Conservation (phyloP, 768 basidiomycete species). For the Mycena galericulata region DNA sequence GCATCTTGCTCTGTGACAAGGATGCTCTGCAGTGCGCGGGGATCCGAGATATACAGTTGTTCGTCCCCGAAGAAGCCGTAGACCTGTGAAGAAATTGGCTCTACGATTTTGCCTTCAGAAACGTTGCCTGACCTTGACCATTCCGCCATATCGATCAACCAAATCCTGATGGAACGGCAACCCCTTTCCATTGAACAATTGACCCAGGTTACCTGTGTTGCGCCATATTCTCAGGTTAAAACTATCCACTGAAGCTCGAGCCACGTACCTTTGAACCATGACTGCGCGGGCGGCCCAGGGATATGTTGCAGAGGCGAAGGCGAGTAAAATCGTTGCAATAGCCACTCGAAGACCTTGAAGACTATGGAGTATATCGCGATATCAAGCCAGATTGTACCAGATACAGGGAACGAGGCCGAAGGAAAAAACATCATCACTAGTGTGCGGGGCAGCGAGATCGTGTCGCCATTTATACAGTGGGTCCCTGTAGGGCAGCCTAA, state of each 20-base stretch:
- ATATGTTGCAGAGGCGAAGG: not conserved
- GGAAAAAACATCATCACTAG: too few relatives aligned
- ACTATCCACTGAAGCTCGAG: not conserved
- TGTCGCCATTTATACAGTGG: too few relatives aligned
- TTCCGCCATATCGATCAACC: conserved; percentile 53
- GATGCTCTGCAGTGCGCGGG: conserved; percentile 60
- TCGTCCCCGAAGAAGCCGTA: conserved; percentile 49
- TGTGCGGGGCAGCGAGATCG: too few relatives aligned
- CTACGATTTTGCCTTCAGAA: conserved; percentile 52
- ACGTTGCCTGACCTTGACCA: conserved; percentile 59
- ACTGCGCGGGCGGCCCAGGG: not conserved
- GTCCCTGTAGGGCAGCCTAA: too few relatives aligned
- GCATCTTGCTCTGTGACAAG: conserved; percentile 60
- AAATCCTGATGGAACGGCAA: conserved; percentile 54
- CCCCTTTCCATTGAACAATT: conserved; percentile 58
- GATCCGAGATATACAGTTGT: conserved; percentile 63
- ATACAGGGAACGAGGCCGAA: too few relatives aligned
- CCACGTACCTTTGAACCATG: not conserved
- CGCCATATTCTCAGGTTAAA: not conserved
- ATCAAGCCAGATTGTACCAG: too few relatives aligned
- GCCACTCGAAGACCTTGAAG: not conserved
- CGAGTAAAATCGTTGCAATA: not conserved
- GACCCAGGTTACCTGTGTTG: conserved; percentile 52
- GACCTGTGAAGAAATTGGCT: not conserved
- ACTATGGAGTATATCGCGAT: too few relatives aligned